Evolutionary conservation across 192 early-diverging fungal species (phyloP).

Genomic region (Entrophospora sp.): DNA sequence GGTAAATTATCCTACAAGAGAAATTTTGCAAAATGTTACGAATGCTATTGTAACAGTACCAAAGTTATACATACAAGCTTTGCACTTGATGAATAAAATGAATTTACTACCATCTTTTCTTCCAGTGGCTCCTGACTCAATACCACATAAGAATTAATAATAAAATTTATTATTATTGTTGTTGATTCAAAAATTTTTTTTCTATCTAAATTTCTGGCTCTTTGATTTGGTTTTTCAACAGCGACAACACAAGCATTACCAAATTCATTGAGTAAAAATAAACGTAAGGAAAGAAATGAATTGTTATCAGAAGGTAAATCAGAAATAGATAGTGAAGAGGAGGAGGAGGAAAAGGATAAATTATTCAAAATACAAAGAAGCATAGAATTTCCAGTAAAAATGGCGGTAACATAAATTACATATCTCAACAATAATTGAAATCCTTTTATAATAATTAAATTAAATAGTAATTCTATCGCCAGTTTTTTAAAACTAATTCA

Average conservation of each 20-base stretch:
- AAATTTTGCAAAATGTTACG: conserved; percentile 42
- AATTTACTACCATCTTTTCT: conserved; percentile 49
- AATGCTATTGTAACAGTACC: conserved; percentile 43
- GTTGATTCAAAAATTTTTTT: neutral
- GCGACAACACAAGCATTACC: too few relatives aligned
- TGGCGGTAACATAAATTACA: too few relatives aligned
- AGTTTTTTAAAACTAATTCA: too few relatives aligned
- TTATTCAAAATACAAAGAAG: neutral
- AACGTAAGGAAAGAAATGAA: conserved; percentile 26
- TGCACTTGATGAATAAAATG: conserved; percentile 58
- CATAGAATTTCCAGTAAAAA: too few relatives aligned
- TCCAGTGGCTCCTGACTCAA: neutral
- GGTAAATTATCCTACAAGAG: conserved; percentile 29
- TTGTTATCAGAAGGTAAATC: conserved; percentile 41
- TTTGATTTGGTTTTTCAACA: neutral
- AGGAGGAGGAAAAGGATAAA: neutral
- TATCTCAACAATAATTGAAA: too few relatives aligned
- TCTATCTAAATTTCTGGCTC: neutral
- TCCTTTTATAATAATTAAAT: too few relatives aligned
- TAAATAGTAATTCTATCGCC: too few relatives aligned
- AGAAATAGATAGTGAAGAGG: conserved; percentile 27
- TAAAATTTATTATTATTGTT: neutral
- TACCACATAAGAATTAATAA: neutral
- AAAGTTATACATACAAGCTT: conserved; percentile 48
- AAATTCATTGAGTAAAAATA: too few relatives aligned